Percentiles rank a stretch among this genome's conserved stretches.
Evolutionary conservation across 2,329 filamentous ascomycete genomes (phyloP).

Genomic region (Sporothrix humicola): DNA sequence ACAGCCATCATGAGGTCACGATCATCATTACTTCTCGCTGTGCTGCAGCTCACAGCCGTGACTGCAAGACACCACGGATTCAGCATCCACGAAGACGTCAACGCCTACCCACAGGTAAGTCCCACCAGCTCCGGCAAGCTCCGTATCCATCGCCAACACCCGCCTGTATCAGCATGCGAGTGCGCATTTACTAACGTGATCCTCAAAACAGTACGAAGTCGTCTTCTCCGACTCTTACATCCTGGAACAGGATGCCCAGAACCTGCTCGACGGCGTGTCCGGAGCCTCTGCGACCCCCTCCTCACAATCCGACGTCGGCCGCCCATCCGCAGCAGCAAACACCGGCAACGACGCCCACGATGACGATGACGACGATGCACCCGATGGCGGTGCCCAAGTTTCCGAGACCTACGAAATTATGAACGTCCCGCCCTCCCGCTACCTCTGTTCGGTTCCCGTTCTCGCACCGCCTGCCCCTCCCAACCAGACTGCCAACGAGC

Average conservation of each 20-base stretch:
- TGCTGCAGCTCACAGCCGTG: constrained; percentile 50
- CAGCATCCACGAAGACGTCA: constrained; percentile 85
- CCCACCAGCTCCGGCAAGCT: too few relatives aligned
- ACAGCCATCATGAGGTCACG: constrained; percentile 58
- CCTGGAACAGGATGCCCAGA: constrained; percentile 70
- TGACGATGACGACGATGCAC: constrained; percentile 42
- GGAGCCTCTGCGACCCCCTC: constrained; percentile 47
- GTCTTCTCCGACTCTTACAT: constrained; percentile 75
- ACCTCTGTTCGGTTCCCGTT: constrained; percentile 83
- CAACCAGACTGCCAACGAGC: constrained; percentile 69
- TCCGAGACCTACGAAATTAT: constrained; percentile 73
- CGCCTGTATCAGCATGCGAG: neutral
- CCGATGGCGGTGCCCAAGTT: constrained; percentile 45
- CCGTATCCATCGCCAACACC: too few relatives aligned
- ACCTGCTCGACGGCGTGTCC: constrained; percentile 57
- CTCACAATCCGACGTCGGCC: constrained; percentile 50
- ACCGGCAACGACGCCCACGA: constrained; percentile 6
- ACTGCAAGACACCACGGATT: constrained; percentile 64
- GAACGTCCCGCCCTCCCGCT: constrained; percentile 70
- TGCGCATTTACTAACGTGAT: neutral
- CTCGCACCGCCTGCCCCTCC: constrained; percentile 63
- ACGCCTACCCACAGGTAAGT: constrained; percentile 82
- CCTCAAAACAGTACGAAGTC: constrained; percentile 71
- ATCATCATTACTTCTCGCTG: constrained; percentile 52
- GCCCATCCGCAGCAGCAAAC: constrained; percentile 43